A percentile compares a stretch with the other conserved stretches of the same genome.
Evolutionary conservation across 192 early-diverging fungal genomes (phyloP).

Genomic region (Coemansia sp.): DNA sequence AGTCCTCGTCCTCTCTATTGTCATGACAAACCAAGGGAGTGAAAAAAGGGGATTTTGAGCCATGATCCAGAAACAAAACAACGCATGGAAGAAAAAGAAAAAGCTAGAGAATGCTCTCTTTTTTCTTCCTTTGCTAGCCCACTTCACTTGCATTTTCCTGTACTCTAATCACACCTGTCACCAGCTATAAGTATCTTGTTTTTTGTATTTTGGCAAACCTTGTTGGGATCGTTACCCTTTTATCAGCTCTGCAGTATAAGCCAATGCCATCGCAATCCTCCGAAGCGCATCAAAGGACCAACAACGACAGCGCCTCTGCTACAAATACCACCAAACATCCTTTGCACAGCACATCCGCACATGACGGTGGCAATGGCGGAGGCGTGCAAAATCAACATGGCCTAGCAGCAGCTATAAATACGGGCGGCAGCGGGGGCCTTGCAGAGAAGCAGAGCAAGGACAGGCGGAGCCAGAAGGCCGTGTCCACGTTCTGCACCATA

Average conservation of each 20-base stretch:
- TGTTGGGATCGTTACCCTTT: neutral
- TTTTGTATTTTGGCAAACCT: constrained; percentile 3
- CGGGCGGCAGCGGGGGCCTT: neutral
- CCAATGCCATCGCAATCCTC: neutral
- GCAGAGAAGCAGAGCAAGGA: neutral
- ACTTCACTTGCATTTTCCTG: neutral
- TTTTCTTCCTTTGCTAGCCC: neutral
- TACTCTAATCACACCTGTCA: neutral
- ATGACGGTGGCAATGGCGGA: neutral
- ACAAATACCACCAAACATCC: neutral
- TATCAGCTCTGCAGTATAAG: too few relatives aligned
- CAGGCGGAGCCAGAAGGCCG: neutral
- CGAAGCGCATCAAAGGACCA: neutral
- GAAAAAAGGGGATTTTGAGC: neutral
- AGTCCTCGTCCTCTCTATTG: neutral
- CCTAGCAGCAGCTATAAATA: neutral
- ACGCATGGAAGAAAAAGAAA: too few relatives aligned
- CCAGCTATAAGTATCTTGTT: neutral
- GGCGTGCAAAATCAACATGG: neutral
- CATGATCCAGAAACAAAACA: neutral
- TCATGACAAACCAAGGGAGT: too few relatives aligned
- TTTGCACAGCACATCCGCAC: neutral
- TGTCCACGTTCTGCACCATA: constrained; percentile 32
- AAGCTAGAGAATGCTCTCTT: neutral
- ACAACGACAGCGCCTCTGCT: neutral